A percentile compares a stretch with the other conserved stretches of the same genome.
Conservation (phyloP, 2,329 filamentous ascomycete species). For the Colletotrichum coccodes region DNA sequence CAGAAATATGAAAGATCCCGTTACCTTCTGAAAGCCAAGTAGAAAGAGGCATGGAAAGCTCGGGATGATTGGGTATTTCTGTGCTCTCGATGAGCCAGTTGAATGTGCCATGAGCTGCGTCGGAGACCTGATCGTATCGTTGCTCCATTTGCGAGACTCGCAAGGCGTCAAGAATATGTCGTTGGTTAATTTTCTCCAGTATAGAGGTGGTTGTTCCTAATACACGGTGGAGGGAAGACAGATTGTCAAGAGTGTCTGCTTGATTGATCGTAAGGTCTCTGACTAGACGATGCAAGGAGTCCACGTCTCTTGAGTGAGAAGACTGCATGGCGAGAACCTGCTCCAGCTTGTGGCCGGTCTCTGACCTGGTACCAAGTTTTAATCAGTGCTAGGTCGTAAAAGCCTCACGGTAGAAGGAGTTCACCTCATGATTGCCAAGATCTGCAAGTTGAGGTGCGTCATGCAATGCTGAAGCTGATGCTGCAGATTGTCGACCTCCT, state of each 20-base stretch:
- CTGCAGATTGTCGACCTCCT: not conserved
- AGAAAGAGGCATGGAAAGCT: not conserved
- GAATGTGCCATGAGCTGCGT: not conserved
- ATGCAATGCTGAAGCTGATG: not conserved
- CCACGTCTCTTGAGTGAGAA: not conserved
- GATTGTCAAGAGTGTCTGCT: not conserved
- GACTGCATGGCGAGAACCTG: not conserved
- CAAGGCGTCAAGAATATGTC: not conserved
- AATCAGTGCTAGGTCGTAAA: not conserved
- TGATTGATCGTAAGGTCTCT: not conserved
- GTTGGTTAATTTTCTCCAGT: not conserved
- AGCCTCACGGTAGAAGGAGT: not conserved
- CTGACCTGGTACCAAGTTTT: not conserved
- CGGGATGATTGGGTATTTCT: not conserved
- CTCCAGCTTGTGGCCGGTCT: not conserved
- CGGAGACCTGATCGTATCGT: not conserved
- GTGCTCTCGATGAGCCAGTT: not conserved
- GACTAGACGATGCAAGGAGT: not conserved
- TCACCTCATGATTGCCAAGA: not conserved
- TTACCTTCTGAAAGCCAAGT: conserved; percentile 39
- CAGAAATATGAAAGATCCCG: conserved; percentile 45
- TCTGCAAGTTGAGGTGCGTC: not conserved
- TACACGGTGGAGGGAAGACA: not conserved
- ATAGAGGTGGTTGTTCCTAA: not conserved
- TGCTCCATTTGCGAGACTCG: not conserved